These are phyloP conservation scores for Bruguiera gymnorhiza DNA, from an alignment of 345 rosid genomes.

Conservation along the genomic window DNA sequence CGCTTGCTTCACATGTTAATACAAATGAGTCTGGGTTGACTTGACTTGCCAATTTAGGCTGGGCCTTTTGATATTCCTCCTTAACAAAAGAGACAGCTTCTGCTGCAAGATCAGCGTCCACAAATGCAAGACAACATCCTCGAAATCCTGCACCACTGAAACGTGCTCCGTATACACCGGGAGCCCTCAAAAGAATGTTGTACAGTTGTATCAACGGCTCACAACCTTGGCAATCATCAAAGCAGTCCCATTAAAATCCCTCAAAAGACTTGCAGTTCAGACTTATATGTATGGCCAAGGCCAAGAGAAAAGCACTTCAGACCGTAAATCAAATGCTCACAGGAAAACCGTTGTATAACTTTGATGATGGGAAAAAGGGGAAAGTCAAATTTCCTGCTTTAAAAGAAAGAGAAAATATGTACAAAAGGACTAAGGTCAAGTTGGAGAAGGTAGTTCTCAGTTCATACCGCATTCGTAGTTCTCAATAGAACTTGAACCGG, in stretches of 20 bases:
- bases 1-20: conserved; percentile 69
- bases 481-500: conserved; percentile 83
- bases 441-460: not conserved
- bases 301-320: too few relatives aligned
- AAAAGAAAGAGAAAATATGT: not conserved
- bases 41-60: conserved; percentile 58
- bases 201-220: conserved; percentile 78
- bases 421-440: not conserved
- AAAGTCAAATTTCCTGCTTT: too few relatives aligned
- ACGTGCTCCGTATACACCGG: conserved; percentile 79
- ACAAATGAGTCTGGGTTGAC: conserved; percentile 43
- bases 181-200: conserved; percentile 62
- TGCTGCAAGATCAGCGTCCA: conserved; percentile 49
- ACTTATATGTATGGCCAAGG: too few relatives aligned
- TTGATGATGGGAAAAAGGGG: too few relatives aligned
- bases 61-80: conserved; percentile 55
- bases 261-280: not conserved
- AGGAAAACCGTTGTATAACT: too few relatives aligned
- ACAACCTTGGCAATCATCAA: conserved; percentile 42
- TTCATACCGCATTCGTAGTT: conserved; percentile 86
- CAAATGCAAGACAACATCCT: conserved; percentile 86
- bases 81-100: conserved; percentile 64
- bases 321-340: too few relatives aligned
- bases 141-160: conserved; percentile 95
- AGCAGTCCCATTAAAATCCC: not conserved